These are phyloP conservation scores for Limtongia smithiae DNA, from an alignment of 805 yeast species.

Conservation along the genomic window DNA sequence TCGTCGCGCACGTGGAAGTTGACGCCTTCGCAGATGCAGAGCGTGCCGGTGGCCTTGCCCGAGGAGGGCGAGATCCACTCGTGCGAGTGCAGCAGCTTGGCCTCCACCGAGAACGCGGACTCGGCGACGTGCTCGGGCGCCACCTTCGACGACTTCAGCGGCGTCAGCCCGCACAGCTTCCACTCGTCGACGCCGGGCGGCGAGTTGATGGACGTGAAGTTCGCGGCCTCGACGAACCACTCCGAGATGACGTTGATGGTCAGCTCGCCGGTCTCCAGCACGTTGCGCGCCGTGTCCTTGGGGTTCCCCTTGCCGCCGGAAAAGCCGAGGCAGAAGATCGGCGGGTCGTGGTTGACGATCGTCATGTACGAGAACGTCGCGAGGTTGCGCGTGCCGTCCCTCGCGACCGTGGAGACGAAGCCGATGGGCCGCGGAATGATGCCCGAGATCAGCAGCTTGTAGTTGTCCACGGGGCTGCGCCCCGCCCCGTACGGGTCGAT, in stretches of 20 bases:
- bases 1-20: slow-evolving; percentile 58
- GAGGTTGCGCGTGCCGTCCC: slow-evolving; percentile 46
- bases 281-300: slow-evolving; percentile 51
- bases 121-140: slow-evolving; percentile 58
- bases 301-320: slow-evolving; percentile 33
- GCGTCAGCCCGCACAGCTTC: slow-evolving; percentile 51
- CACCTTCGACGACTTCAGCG: slow-evolving; percentile 44
- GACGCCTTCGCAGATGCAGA: slow-evolving; percentile 53
- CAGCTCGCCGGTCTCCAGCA: slow-evolving; percentile 51
- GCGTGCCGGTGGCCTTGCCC: slow-evolving; percentile 39
- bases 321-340: slow-evolving; percentile 52
- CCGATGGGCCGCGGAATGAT: slow-evolving; percentile 62
- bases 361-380: slow-evolving; percentile 60
- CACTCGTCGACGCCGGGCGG: slow-evolving; percentile 55
- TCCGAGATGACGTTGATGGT: slow-evolving; percentile 58
- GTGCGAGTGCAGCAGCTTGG: slow-evolving; percentile 47
- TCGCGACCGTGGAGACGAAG: slow-evolving; percentile 48
- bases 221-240: slow-evolving; percentile 65
- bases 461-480: slow-evolving; percentile 46
- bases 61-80: slow-evolving; percentile 40
- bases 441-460: slow-evolving; percentile 49
- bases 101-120: slow-evolving; percentile 56
- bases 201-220: slow-evolving; percentile 46
- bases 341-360: slow-evolving; percentile 52
- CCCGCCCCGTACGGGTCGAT: slow-evolving; percentile 49